phyloP scores from a whole-genome alignment of 768 basidiomycete species.

The Rhizopogon vinicolor region DNA sequence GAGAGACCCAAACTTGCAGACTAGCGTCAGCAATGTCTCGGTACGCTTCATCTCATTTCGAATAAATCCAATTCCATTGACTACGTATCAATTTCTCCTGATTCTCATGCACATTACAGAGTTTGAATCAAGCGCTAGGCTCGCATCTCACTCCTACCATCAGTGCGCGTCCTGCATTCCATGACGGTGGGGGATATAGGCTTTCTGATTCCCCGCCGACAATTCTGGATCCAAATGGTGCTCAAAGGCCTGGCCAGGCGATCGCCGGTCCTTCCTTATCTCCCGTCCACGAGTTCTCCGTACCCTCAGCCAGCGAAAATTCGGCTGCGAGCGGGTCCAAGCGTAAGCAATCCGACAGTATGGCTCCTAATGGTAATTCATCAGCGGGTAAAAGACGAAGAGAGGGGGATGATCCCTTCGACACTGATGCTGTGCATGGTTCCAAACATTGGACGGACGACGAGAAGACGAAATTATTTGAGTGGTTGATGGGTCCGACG shows the following conservation, averaged over 20 bases:
- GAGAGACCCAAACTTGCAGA: constrained; percentile 45
- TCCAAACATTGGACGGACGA: constrained; percentile 86
- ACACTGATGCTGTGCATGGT: constrained; percentile 43
- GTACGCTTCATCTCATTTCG: constrained; percentile 35
- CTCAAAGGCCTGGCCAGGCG: constrained; percentile 20
- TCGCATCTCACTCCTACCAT: constrained; percentile 41
- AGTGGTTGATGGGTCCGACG: constrained; percentile 68
- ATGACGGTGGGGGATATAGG: constrained; percentile 21
- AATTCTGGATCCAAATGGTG: constrained; percentile 23
- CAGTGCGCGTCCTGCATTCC: constrained; percentile 26
- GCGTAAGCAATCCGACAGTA: constrained; percentile 46
- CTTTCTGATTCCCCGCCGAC: constrained; percentile 28
- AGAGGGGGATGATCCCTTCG: constrained; percentile 27
- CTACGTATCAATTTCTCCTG: constrained; percentile 13
- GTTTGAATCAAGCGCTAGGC: constrained; percentile 58
- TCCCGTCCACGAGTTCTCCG: constrained; percentile 28
- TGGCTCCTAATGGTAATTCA: constrained; percentile 11
- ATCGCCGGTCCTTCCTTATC: constrained; percentile 21
- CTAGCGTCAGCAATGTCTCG: constrained; percentile 48
- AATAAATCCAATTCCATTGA: constrained; percentile 23
- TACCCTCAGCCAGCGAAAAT: constrained; percentile 24
- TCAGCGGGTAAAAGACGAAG: constrained; percentile 27
- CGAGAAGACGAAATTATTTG: constrained; percentile 73
- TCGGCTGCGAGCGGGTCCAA: constrained; percentile 18
- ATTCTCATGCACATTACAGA: constrained; percentile 28